These are phyloP conservation scores for Microstegium vimineum DNA, from an alignment of 176 grass and related monocot genomes.

Conservation along the genomic window DNA sequence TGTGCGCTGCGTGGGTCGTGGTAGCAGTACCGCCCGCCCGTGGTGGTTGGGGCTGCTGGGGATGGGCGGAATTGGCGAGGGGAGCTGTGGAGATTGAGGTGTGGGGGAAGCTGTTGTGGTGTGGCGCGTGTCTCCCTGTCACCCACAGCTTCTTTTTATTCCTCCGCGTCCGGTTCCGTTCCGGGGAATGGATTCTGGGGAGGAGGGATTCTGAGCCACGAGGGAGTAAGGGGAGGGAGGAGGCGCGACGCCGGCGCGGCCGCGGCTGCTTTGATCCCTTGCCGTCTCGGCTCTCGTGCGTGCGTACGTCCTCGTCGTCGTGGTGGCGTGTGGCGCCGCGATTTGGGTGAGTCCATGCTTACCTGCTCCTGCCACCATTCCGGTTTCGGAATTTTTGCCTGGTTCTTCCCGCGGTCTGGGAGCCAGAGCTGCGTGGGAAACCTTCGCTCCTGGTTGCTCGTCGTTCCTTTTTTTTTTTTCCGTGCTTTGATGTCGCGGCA, in stretches of 20 bases:
- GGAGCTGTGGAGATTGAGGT: background rate
- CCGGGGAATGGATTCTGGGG: background rate
- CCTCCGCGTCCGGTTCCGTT: background rate
- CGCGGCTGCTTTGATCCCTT: background rate
- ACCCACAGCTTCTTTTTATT: conserved; percentile 5
- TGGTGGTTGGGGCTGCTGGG: background rate
- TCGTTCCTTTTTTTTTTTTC: background rate
- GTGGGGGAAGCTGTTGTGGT: background rate
- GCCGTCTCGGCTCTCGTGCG: background rate
- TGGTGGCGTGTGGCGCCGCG: background rate
- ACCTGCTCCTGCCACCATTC: background rate
- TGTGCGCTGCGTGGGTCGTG: background rate
- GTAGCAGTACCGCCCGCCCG: background rate
- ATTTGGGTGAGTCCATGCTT: conserved; percentile 9
- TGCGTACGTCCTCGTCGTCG: background rate
- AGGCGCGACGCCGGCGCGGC: background rate
- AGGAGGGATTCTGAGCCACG: background rate
- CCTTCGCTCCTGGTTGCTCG: background rate
- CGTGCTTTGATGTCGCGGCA: background rate
- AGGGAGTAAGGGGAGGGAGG: background rate
- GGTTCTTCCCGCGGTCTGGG: background rate
- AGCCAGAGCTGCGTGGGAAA: background rate
- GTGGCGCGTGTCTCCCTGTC: conserved; percentile 17
- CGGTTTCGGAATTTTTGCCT: background rate
- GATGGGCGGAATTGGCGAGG: background rate